Evolutionary conservation across 1,284 basidiomycete genomes (phyloP), one percentile per base, ranked within the genome.

Genomic region (Mycosarcoma mackinlayi): DNA sequence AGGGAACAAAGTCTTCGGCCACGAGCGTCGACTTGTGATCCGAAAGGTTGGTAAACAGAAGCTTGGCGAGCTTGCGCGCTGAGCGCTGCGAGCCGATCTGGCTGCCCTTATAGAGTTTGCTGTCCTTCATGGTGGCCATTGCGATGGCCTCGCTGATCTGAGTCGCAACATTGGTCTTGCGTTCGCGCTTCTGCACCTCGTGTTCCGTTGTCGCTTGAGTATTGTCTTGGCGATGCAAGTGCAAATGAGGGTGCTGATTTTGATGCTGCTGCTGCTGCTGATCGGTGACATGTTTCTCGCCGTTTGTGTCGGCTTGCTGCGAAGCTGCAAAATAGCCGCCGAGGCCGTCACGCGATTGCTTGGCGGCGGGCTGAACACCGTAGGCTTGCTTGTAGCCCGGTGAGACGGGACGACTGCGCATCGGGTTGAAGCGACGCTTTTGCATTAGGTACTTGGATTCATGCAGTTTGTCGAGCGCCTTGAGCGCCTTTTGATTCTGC

Each of bases 41-140:
- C 11, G 74, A 75, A 5, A 80, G 84, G 19, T 88, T 86, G 65
- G 86, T 85, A 80, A 92, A 93, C 55, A 93, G 83, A 77, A 91
- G 90, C 70, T 87, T 86, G 11, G 91, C 91, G 25, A 93, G 84
- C 75, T 86, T 87, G 54, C 90, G 85, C 1, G 91, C 91, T 3
- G 90, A 91, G 68, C 88, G 85, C 61, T 91, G 83, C 27, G 87
- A 87, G 40, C 77, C 75, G 23, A 68, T 38, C 46, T 53, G 48
- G 21, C 46, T 70, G 31, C 71, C 61, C 50, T 78, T 71, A 61
- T 77, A 81, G 8, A 80, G 65, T 54, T 72, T 75, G 30, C 77
- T 71, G 60, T 80, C 71, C 68, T 82, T 82, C 40, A 81, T 61
- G 13, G 82, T 79, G 10, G 79, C 82, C 49, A 72, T 74, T 35